Evolutionary conservation across 148 eudicot species (phyloP), one percentile per base, ranked within the genome.

Genomic region (Bassia scoparia): DNA sequence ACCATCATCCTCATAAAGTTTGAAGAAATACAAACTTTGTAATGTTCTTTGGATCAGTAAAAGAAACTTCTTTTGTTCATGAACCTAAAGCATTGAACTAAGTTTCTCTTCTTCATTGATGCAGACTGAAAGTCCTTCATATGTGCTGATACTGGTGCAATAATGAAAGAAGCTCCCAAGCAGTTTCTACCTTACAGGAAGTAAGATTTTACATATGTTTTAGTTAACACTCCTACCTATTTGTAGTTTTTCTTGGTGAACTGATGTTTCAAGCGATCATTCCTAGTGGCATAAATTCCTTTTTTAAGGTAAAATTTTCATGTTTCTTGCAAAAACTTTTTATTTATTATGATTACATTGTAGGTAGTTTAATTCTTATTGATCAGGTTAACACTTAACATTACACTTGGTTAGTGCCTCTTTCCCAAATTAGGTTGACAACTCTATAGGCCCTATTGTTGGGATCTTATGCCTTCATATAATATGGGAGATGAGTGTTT

Each of bases 81-180:
- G 49, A 15, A 52, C 55, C 26, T 31, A 15, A 26, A 54, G 18
- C 66, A 21, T 69, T 61, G 76, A 78, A 74, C 76, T 34, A 60
- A 58, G 24, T 76, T 58, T 69, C 74, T 37, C 17, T 4, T 37
- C 63, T 44, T 55, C 72, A 63, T 37, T 79, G 69, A 29, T 83
- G 77, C 83, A 93, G 98, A 53, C 87, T 62, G 99, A 95, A 76
- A 87, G 99, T 89, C 99, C 68, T 86, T 91, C 71, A 78, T 95
- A 58, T 95, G 99, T 76, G 87, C 92, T 61, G 99, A 95, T 79
- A 95, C 99, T 61, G 99, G 97, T 80, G 90, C 93, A 52, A 43
- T 89, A 75, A 46, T 95, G 77, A 81, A 89, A 74, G 96, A 89
- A 67, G 79, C 96, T 74, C 82, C 96, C 58, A 88, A 83, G 78